Evolutionary conservation across 2,329 filamentous ascomycete species (phyloP).

Genomic region (Teratosphaeria nubilosa): DNA sequence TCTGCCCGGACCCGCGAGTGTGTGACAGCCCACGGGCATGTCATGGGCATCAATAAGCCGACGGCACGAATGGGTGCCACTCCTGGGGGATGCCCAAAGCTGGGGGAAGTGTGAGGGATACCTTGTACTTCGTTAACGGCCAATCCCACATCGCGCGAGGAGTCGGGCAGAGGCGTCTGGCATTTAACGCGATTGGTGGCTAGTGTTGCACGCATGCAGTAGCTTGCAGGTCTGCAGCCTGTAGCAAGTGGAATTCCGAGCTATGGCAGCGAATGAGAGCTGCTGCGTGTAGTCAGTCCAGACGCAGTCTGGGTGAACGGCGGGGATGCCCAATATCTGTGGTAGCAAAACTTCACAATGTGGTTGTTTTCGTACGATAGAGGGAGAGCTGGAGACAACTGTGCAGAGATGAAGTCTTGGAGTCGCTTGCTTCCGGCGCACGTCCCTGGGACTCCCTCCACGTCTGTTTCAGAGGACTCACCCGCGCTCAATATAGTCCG

Average conservation of each 20-base stretch:
- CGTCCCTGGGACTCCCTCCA: neutral
- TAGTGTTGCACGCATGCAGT: constrained; percentile 5
- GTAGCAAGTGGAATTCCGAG: constrained; percentile 3
- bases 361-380: neutral
- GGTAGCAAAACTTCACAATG: neutral
- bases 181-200: constrained; percentile 4
- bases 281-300: neutral
- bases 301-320: neutral
- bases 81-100: constrained; percentile 3
- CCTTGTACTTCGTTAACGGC: neutral
- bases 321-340: neutral
- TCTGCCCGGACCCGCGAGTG: neutral
- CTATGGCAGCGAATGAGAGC: constrained; percentile 2
- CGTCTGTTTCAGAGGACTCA: neutral
- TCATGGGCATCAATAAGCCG: constrained; percentile 4
- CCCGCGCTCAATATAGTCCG: neutral
- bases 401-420: neutral
- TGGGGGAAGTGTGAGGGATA: constrained; percentile 7
- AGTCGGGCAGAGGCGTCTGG: neutral
- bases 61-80: constrained; percentile 2
- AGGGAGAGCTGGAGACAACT: neutral
- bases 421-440: neutral
- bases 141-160: neutral
- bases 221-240: constrained; percentile 6
- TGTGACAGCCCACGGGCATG: neutral